These are phyloP conservation scores for Claviceps sp. DNA, from an alignment of 2,329 filamentous ascomycete genomes.

Conservation along the genomic window DNA sequence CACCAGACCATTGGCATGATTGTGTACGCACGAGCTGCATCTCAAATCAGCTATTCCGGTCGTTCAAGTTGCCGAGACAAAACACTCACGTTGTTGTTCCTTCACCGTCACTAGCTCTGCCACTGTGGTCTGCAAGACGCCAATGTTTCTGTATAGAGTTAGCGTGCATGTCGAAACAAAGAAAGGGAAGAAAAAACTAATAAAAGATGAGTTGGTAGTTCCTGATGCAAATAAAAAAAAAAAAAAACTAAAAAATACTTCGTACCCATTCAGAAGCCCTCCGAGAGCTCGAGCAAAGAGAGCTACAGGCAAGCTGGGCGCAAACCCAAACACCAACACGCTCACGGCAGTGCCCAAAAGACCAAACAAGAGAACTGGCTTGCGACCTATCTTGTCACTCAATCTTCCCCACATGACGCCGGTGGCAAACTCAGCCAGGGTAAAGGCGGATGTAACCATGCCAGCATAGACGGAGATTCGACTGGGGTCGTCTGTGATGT, in stretches of 20 bases:
- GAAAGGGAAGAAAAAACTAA: no score
- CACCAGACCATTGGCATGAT: constrained; percentile 99
- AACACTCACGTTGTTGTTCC: constrained; percentile 68
- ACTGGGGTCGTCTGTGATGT: constrained; percentile 63
- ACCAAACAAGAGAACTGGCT: constrained; percentile 83
- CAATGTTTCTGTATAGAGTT: constrained; percentile 58
- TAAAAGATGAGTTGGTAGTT: no score
- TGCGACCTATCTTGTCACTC: constrained; percentile 83
- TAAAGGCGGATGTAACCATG: constrained; percentile 92
- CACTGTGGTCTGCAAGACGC: constrained; percentile 88
- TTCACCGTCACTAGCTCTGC: constrained; percentile 87
- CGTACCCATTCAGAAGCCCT: constrained; percentile 82
- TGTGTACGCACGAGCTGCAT: constrained; percentile 72
- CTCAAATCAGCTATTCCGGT: neutral
- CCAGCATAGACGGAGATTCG: constrained; percentile 87
- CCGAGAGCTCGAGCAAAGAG: constrained; percentile 80
- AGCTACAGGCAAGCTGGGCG: constrained; percentile 67
- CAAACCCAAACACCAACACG: constrained; percentile 85
- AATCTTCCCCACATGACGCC: constrained; percentile 87
- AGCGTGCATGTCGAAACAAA: neutral
- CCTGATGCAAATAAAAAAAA: neutral
- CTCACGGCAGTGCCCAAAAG: constrained; percentile 82
- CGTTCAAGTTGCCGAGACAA: neutral
- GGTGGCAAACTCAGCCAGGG: constrained; percentile 87
- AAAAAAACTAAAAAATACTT: constrained; percentile 2